These are phyloP conservation scores for Pseudozyma flocculosa DNA, from an alignment of 1,284 basidiomycete genomes.

Conservation along the genomic window DNA sequence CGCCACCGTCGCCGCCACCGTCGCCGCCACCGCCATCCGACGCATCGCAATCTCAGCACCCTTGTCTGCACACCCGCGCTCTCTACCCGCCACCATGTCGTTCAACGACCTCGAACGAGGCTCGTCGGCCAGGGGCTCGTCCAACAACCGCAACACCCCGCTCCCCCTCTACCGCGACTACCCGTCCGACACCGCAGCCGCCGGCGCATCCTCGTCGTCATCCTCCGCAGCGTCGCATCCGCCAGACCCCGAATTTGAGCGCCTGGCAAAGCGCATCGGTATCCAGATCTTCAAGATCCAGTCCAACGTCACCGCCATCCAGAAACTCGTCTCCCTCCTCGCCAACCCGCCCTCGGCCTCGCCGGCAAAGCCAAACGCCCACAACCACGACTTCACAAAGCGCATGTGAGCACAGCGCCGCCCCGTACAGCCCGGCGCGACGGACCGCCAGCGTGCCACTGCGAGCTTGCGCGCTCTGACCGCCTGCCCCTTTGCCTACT, in stretches of 20 bases:
- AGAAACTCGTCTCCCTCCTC: conserved; percentile 83
- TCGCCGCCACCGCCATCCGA: too few species aligned
- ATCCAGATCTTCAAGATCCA: conserved; percentile 99
- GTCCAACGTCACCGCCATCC: conserved; percentile 90
- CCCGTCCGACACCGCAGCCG: conserved; percentile 3
- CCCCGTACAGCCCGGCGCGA: too few species aligned
- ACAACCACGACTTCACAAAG: conserved; percentile 66
- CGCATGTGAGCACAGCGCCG: conserved; percentile 18
- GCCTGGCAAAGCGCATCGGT: conserved; percentile 79
- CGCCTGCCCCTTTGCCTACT: not conserved
- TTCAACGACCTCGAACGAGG: conserved; percentile 63
- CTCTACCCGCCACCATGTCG: conserved; percentile 56
- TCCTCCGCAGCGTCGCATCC: conserved; percentile 10
- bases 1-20: too few species aligned
- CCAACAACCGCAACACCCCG: conserved; percentile 26
- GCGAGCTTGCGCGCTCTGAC: conserved; percentile 5
- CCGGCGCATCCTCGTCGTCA: too few species aligned
- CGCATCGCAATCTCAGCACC: too few species aligned
- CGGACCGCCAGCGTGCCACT: too few species aligned
- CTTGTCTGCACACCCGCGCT: too few species aligned
- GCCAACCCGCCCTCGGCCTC: conserved; percentile 63
- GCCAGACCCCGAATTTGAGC: conserved; percentile 64
- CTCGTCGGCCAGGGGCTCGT: conserved; percentile 11
- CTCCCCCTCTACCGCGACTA: conserved; percentile 31
- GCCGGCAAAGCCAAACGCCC: conserved; percentile 6